These are phyloP conservation scores for Clavulina sp. DNA, from an alignment of 768 basidiomycete genomes.

Conservation along the genomic window DNA sequence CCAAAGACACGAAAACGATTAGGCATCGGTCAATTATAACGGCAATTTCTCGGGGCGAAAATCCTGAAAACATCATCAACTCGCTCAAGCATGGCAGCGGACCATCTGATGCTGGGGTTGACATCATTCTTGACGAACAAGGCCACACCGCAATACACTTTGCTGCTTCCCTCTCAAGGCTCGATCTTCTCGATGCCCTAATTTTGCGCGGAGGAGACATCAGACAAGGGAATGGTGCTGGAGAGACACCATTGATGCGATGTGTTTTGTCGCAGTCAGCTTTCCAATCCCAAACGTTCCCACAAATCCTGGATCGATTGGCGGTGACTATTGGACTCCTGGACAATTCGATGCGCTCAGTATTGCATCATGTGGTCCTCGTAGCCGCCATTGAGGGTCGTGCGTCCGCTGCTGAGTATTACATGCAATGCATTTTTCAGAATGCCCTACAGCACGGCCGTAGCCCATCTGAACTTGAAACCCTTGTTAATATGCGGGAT, in stretches of 20 bases:
- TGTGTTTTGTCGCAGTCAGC: conserved; percentile 80
- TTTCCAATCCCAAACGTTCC: conserved; percentile 62
- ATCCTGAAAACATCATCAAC: not conserved
- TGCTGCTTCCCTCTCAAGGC: conserved; percentile 70
- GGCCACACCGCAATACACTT: conserved; percentile 90
- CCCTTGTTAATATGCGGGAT: conserved; percentile 80
- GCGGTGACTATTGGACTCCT: conserved; percentile 68
- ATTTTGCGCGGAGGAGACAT: conserved; percentile 69
- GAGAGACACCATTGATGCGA: conserved; percentile 88
- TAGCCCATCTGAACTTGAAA: conserved; percentile 43
- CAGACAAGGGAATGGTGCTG: conserved; percentile 78
- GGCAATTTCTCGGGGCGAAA: not conserved
- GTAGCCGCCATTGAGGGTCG: conserved; percentile 86
- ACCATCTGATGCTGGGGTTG: conserved; percentile 32
- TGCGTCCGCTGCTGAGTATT: conserved; percentile 68
- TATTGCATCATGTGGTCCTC: conserved; percentile 81
- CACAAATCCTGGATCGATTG: conserved; percentile 41
- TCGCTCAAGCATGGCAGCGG: not conserved
- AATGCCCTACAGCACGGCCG: conserved; percentile 67
- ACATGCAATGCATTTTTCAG: conserved; percentile 75
- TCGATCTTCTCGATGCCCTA: conserved; percentile 48
- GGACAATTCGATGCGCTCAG: conserved; percentile 69
- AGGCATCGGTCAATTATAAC: not conserved
- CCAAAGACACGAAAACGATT: too few species aligned
- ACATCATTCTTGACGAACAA: conserved; percentile 82